Percentiles rank a stretch among this genome's conserved stretches.
phyloP scores from a whole-genome alignment of 2,329 filamentous ascomycete species.

The Sarocladium kiliense region DNA sequence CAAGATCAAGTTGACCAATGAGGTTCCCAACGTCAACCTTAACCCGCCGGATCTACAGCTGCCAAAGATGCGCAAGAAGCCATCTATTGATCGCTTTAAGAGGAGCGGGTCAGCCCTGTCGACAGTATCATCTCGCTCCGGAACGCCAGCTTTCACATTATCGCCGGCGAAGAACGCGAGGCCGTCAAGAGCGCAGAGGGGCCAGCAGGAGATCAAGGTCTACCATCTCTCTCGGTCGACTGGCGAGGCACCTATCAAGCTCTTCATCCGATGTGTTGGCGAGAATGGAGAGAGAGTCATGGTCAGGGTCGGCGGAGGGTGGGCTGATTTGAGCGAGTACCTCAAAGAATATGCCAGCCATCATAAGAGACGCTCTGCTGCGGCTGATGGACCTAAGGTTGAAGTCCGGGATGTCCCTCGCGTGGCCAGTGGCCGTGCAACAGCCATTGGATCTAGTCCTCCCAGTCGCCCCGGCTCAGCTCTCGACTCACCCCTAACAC shows the following conservation, averaged over 20 bases:
- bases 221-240: constrained; percentile 86
- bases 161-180: constrained; percentile 55
- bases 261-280: constrained; percentile 89
- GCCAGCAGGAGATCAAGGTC: constrained; percentile 74
- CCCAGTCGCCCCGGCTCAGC: constrained; percentile 35
- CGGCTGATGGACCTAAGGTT: constrained; percentile 40
- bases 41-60: constrained; percentile 55
- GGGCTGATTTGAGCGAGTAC: constrained; percentile 94
- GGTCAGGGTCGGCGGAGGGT: constrained; percentile 97
- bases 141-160: constrained; percentile 64
- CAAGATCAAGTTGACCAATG: constrained; percentile 67
- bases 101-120: constrained; percentile 43
- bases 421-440: constrained; percentile 20
- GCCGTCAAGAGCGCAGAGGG: constrained; percentile 37
- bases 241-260: constrained; percentile 83
- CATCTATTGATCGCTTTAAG: constrained; percentile 36
- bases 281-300: constrained; percentile 89
- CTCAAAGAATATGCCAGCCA: constrained; percentile 89
- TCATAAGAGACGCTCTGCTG: constrained; percentile 67
- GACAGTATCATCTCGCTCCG: constrained; percentile 49
- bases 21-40: constrained; percentile 43
- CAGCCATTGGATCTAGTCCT: constrained; percentile 33
- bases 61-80: constrained; percentile 39
- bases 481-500: constrained; percentile 36
- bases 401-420: constrained; percentile 50